A percentile compares a stretch with the other conserved stretches of the same genome.
Evolutionary conservation across 495 filamentous ascomycete genomes (phyloP).

Genomic region (Talaromyces trachyspermus): DNA sequence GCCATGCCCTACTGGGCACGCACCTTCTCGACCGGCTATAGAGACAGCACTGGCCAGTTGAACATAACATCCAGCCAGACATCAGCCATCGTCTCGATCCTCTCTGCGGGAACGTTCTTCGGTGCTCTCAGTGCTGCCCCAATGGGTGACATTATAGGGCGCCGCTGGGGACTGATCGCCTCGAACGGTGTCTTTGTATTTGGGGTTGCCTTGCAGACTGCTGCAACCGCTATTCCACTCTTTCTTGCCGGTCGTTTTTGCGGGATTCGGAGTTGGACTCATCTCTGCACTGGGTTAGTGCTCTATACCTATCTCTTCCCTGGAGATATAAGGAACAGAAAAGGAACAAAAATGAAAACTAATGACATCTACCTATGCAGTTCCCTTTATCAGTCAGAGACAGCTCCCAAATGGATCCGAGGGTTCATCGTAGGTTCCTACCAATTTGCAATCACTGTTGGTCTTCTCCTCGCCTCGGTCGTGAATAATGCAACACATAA

Average conservation of each 20-base stretch:
- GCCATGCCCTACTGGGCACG: slow-evolving; percentile 70
- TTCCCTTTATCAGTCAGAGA: slow-evolving; percentile 85
- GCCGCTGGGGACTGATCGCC: slow-evolving; percentile 62
- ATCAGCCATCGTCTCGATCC: slow-evolving; percentile 74
- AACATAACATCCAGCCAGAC: slow-evolving; percentile 44
- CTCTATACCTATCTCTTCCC: not conserved
- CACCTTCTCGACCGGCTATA: slow-evolving; percentile 62
- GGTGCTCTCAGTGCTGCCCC: slow-evolving; percentile 66
- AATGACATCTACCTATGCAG: slow-evolving; percentile 22
- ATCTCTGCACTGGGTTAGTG: slow-evolving; percentile 60
- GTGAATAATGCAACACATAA: slow-evolving; percentile 69
- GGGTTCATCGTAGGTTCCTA: slow-evolving; percentile 77
- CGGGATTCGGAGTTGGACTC: slow-evolving; percentile 77
- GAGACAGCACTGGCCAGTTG: slow-evolving; percentile 40
- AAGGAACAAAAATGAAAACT: not conserved
- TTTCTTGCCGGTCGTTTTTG: slow-evolving; percentile 79
- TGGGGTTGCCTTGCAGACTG: slow-evolving; percentile 74
- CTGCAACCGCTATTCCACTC: slow-evolving; percentile 56
- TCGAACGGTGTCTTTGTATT: slow-evolving; percentile 62
- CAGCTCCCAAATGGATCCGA: slow-evolving; percentile 73
- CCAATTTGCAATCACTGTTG: slow-evolving; percentile 79
- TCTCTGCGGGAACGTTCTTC: slow-evolving; percentile 88
- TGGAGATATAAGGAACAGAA: not conserved
- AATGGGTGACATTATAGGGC: slow-evolving; percentile 68
- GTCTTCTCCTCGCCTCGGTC: slow-evolving; percentile 68